Conservation (phyloP, 306 rosid genomes). For the Biancaea sappan region DNA sequence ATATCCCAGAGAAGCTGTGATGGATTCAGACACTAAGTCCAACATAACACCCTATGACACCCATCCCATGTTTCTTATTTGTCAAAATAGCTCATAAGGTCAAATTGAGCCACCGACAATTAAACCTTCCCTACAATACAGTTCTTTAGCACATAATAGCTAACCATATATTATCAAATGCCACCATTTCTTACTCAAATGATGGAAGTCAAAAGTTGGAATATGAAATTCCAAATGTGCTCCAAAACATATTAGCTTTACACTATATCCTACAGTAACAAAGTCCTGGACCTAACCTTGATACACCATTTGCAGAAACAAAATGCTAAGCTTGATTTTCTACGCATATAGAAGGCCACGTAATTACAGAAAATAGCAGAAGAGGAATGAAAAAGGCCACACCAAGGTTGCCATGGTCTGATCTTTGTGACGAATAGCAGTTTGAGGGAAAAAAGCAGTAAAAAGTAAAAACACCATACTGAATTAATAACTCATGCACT, state of each 20-base stretch:
- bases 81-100: too few relatives aligned
- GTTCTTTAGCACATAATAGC: too few relatives aligned
- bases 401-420: background rate
- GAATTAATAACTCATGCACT: background rate
- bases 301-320: constrained; percentile 5
- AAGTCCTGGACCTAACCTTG: background rate
- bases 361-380: background rate
- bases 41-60: too few relatives aligned
- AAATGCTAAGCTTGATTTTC: background rate
- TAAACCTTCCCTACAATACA: too few relatives aligned
- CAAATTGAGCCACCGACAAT: too few relatives aligned
- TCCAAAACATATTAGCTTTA: background rate
- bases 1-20: too few relatives aligned
- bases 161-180: too few relatives aligned
- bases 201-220: background rate
- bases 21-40: too few relatives aligned
- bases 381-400: background rate
- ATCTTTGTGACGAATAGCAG: background rate
- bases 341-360: background rate
- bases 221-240: background rate
- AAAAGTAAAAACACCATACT: too few relatives aligned
- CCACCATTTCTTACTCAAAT: too few relatives aligned
- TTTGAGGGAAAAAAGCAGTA: background rate
- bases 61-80: too few relatives aligned
- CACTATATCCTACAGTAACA: background rate